Conservation (phyloP, 768 basidiomycete genomes). For the Phanerochaete sordida region DNA sequence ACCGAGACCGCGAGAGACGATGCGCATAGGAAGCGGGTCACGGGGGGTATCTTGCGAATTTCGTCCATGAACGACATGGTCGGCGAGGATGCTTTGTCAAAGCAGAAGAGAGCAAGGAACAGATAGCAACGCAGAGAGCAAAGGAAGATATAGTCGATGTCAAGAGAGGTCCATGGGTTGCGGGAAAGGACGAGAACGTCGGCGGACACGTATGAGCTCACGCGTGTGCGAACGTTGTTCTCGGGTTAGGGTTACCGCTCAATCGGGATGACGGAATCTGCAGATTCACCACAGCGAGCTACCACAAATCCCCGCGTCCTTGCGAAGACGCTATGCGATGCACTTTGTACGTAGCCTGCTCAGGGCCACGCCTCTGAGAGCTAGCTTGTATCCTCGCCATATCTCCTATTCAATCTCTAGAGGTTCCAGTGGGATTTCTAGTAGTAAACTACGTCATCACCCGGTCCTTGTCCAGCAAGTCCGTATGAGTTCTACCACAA, state of each 20-base stretch:
- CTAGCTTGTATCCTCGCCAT: neutral
- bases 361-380: neutral
- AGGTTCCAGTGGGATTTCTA: neutral
- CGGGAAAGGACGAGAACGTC: neutral
- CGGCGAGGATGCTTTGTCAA: neutral
- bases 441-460: neutral
- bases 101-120: neutral
- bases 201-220: neutral
- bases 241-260: slow-evolving; percentile 18
- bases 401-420: neutral
- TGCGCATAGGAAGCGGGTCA: slow-evolving; percentile 66
- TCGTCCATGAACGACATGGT: slow-evolving; percentile 39
- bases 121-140: neutral
- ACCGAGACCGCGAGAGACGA: slow-evolving; percentile 61
- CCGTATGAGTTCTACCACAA: neutral
- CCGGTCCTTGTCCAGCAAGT: neutral
- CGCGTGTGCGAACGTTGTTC: neutral
- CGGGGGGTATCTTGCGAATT: slow-evolving; percentile 77
- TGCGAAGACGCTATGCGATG: neutral
- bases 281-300: neutral
- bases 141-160: neutral
- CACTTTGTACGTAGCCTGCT: neutral
- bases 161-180: neutral
- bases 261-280: neutral
- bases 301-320: neutral